phyloP scores from a whole-genome alignment of 2,329 filamentous ascomycete genomes.

The Myriosclerotinia duriaeana region DNA sequence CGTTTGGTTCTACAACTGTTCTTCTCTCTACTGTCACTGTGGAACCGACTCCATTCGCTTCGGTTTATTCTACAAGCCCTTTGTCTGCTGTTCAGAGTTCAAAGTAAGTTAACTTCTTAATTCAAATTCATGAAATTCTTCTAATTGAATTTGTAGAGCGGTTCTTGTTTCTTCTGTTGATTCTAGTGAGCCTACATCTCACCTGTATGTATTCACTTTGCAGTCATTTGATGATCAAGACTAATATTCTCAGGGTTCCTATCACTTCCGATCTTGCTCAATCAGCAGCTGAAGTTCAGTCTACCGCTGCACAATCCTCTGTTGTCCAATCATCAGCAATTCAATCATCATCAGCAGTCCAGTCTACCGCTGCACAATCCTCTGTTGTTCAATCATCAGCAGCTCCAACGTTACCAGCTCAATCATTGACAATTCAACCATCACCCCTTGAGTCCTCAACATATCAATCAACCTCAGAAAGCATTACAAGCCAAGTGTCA shows the following conservation, averaged over 20 bases:
- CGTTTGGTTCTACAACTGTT: neutral
- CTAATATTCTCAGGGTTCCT: neutral
- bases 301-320: too few species aligned
- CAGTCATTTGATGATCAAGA: neutral
- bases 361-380: neutral
- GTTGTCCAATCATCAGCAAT: too few species aligned
- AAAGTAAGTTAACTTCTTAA: neutral
- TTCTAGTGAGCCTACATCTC: neutral
- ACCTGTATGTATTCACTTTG: neutral
- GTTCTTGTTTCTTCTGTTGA: neutral
- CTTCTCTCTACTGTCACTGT: neutral
- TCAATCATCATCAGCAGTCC: neutral
- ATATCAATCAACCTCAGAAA: neutral
- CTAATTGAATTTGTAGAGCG: neutral
- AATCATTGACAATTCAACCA: slow-evolving; percentile 1
- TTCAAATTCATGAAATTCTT: neutral
- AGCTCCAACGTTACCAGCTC: neutral
- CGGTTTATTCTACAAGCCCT: neutral
- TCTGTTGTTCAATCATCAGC: neutral
- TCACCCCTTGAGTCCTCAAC: slow-evolving; percentile 2
- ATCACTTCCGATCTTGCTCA: neutral
- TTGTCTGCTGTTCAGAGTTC: neutral
- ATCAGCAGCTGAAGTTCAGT: too few species aligned
- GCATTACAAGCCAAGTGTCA: neutral
- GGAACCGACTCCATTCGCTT: neutral